These are phyloP conservation scores for Cichorium intybus DNA, from an alignment of 140 eudicot genomes.

Conservation along the genomic window DNA sequence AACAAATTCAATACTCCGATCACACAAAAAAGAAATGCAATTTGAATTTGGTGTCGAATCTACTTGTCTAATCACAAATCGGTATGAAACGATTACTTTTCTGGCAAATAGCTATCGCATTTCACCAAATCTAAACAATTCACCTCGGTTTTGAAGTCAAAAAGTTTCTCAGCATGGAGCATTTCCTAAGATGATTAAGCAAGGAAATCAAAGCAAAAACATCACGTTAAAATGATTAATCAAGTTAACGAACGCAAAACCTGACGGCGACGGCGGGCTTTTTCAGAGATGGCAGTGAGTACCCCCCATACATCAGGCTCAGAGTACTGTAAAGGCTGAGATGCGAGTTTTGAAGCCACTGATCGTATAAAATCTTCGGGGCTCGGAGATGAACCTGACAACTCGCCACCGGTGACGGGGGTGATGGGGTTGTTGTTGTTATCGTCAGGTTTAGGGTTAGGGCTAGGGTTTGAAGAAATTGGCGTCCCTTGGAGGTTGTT, in stretches of 20 bases:
- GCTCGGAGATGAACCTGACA: slow-evolving; percentile 20
- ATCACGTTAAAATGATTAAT: not conserved
- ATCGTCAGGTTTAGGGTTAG: slow-evolving; percentile 28
- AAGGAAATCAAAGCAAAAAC: not conserved
- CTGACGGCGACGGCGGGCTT: slow-evolving; percentile 91
- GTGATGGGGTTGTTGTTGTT: slow-evolving; percentile 12
- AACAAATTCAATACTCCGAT: slow-evolving; percentile 6
- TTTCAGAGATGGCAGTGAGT: slow-evolving; percentile 83
- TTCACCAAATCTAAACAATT: not conserved
- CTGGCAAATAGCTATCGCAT: not conserved
- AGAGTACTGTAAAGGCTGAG: slow-evolving; percentile 75
- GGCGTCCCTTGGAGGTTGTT: slow-evolving; percentile 39
- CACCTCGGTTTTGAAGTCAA: slow-evolving; percentile 9
- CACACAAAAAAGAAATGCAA: not conserved
- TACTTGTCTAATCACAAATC: not conserved
- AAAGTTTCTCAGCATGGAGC: not conserved
- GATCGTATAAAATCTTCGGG: slow-evolving; percentile 51
- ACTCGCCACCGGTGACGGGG: slow-evolving; percentile 12
- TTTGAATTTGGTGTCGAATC: not conserved
- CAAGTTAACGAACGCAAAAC: slow-evolving; percentile 26
- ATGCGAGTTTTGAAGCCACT: slow-evolving; percentile 69
- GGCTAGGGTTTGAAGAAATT: slow-evolving; percentile 37
- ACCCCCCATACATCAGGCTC: slow-evolving; percentile 95
- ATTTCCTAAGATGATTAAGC: not conserved
- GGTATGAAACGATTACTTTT: not conserved